phyloP scores from a whole-genome alignment of 768 basidiomycete genomes.

The Podaxis sp. region DNA sequence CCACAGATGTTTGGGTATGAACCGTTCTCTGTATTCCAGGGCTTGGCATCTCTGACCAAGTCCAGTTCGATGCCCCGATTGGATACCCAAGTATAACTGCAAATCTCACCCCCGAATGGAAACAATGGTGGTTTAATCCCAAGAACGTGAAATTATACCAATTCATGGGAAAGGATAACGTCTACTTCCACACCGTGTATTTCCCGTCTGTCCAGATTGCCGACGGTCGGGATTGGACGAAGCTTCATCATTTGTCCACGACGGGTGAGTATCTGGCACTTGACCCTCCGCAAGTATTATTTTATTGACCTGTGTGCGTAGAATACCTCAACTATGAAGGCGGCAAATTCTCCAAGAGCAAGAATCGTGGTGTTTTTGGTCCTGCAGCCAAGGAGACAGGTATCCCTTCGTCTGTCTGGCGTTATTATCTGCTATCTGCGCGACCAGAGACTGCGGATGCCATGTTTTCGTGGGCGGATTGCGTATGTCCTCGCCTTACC shows the following conservation, averaged over 20 bases:
- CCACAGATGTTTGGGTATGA: conserved; percentile 89
- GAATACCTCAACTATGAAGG: conserved; percentile 99
- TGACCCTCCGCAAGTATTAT: neutral
- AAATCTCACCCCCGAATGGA: conserved; percentile 92
- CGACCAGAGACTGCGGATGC: conserved; percentile 93
- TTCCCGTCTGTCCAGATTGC: conserved; percentile 90
- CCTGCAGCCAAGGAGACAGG: conserved; percentile 92
- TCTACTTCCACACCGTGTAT: conserved; percentile 97
- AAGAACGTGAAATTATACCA: conserved; percentile 90
- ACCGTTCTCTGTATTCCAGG: neutral
- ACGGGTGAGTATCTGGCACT: conserved; percentile 60
- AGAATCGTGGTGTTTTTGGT: conserved; percentile 95
- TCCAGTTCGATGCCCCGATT: conserved; percentile 94
- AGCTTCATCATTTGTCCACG: conserved; percentile 88
- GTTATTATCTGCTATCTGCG: conserved; percentile 91
- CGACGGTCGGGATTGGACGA: conserved; percentile 92
- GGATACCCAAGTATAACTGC: conserved; percentile 98
- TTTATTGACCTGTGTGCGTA: conserved; percentile 26
- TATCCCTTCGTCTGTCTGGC: conserved; percentile 92
- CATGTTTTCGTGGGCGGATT: conserved; percentile 96
- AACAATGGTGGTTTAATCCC: conserved; percentile 95
- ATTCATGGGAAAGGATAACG: conserved; percentile 99
- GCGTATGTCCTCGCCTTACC: conserved; percentile 47
- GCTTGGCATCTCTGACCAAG: conserved; percentile 14
- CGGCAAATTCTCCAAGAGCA: conserved; percentile 98